Evolutionary conservation across 192 early-diverging fungal genomes (phyloP).

Genomic region (Hyaloraphidium curvatum): DNA sequence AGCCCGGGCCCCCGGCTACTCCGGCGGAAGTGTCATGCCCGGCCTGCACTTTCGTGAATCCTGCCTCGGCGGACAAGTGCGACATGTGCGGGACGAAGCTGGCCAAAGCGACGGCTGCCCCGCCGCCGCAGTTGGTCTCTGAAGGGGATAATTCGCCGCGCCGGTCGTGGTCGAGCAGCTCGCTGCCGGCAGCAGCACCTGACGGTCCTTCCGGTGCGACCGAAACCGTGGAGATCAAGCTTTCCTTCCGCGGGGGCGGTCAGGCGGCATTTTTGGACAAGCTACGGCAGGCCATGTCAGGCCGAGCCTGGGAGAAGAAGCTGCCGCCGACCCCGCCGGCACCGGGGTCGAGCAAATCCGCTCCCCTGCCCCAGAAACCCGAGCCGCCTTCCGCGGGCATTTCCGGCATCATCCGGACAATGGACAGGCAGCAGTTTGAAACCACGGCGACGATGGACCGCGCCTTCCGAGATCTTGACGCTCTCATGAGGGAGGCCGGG

Average conservation of each 20-base stretch:
- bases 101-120: neutral
- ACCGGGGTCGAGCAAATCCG: neutral
- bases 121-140: neutral
- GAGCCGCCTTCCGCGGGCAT: neutral
- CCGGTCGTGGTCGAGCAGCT: neutral
- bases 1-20: conserved; percentile 4
- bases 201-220: conserved; percentile 3
- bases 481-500: conserved; percentile 66
- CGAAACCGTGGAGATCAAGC: conserved; percentile 20
- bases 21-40: conserved; percentile 31
- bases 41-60: conserved; percentile 77
- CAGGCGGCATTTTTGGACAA: conserved; percentile 31
- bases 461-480: conserved; percentile 78
- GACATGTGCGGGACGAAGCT: conserved; percentile 69
- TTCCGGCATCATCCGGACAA: conserved; percentile 43
- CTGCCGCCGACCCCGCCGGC: neutral
- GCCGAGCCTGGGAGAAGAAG: conserved; percentile 43
- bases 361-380: neutral
- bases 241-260: conserved; percentile 68
- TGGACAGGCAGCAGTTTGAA: conserved; percentile 41
- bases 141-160: neutral
- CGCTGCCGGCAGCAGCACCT: conserved; percentile 6
- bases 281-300: conserved; percentile 38
- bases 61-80: conserved; percentile 53
- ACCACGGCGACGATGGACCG: conserved; percentile 46